These are phyloP conservation scores for Aphanoascus verrucosus DNA, from an alignment of 2,329 filamentous ascomycete species.

Conservation along the genomic window DNA sequence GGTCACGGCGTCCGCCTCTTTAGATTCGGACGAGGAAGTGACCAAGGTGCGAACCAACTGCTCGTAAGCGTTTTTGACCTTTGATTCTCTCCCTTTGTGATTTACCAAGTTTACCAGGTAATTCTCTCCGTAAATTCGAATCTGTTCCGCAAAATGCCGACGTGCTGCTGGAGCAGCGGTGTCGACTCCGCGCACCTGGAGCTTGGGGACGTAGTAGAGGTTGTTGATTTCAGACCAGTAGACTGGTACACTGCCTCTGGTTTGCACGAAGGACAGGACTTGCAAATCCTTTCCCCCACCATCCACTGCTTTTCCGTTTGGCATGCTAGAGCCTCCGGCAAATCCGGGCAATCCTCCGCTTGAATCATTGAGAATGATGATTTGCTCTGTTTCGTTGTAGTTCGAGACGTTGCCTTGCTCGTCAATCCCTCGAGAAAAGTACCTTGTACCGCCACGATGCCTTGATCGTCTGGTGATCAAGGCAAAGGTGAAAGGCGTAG, in stretches of 20 bases:
- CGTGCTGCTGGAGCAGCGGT: constrained; percentile 66
- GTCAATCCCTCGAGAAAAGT: constrained; percentile 89
- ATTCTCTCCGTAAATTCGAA: constrained; percentile 86
- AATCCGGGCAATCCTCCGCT: constrained; percentile 66
- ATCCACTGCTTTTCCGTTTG: constrained; percentile 57
- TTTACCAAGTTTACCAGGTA: constrained; percentile 97
- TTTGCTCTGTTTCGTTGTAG: constrained; percentile 96
- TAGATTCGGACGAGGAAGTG: constrained; percentile 55
- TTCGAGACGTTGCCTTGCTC: constrained; percentile 94
- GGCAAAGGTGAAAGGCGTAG: constrained; percentile 69
- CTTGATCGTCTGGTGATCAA: constrained; percentile 84
- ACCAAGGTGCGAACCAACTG: constrained; percentile 70
- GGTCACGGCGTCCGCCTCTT: constrained; percentile 54
- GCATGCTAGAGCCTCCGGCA: constrained; percentile 62
- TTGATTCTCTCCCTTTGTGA: constrained; percentile 80
- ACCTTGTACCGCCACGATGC: constrained; percentile 79
- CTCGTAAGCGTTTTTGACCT: constrained; percentile 89
- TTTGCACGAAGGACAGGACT: constrained; percentile 90
- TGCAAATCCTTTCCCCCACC: constrained; percentile 63
- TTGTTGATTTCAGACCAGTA: constrained; percentile 97
- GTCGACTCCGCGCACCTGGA: constrained; percentile 78
- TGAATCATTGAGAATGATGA: constrained; percentile 78
- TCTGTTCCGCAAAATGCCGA: constrained; percentile 88
- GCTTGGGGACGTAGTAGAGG: constrained; percentile 77
- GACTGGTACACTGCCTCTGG: constrained; percentile 86